Evolutionary conservation across 345 rosid genomes (phyloP).

Genomic region (Hibiscus tridactylites): DNA sequence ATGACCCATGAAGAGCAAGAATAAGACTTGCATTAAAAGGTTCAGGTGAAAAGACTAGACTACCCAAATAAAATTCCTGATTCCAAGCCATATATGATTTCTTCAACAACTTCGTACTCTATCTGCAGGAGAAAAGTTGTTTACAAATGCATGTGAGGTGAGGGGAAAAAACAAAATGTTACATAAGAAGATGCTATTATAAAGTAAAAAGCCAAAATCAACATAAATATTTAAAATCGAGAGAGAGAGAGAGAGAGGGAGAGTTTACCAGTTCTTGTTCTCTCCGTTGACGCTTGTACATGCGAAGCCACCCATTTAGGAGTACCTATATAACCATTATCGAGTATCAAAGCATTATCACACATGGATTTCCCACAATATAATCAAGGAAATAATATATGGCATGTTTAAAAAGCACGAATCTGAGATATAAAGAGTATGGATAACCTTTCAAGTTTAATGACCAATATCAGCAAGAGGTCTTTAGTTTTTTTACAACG

Average conservation of each 20-base stretch:
- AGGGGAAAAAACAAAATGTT: constrained; percentile 3
- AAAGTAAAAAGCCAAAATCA: background rate
- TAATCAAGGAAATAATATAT: background rate
- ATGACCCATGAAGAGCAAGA: background rate
- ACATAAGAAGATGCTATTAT: background rate
- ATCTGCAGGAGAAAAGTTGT: constrained; percentile 37
- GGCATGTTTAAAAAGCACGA: background rate
- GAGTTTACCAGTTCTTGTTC: constrained; percentile 70
- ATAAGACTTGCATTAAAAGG: background rate
- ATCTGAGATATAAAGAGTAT: background rate
- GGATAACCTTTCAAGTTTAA: background rate
- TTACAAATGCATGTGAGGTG: background rate
- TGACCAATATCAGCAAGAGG: background rate
- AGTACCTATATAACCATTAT: constrained; percentile 41
- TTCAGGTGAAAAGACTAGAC: constrained; percentile 16
- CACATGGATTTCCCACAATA: background rate
- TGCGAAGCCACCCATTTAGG: constrained; percentile 88
- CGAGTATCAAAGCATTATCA: constrained; percentile 13
- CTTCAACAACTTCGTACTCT: constrained; percentile 96
- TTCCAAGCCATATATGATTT: constrained; percentile 92
- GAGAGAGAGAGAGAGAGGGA: background rate
- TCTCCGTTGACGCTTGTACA: constrained; percentile 70
- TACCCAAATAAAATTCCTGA: constrained; percentile 97
- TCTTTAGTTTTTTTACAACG: background rate
- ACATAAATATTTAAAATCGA: background rate